Percentiles rank a stretch among this genome's conserved stretches.
Evolutionary conservation across 768 basidiomycete genomes (phyloP).

Genomic region (Solioccasus polychromus): DNA sequence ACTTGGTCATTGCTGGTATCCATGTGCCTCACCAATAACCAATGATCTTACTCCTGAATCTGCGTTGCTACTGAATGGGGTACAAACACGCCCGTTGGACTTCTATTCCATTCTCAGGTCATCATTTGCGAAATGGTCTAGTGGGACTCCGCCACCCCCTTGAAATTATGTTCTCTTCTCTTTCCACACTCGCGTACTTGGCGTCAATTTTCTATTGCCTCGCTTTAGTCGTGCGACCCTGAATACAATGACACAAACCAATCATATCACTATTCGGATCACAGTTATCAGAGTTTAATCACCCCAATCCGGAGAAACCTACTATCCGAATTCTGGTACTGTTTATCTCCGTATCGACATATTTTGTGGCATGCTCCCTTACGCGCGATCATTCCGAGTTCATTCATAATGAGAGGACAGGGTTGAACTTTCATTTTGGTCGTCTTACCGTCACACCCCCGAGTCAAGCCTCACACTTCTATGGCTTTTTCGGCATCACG

Average conservation of each 20-base stretch:
- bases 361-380: constrained; percentile 6
- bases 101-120: not conserved
- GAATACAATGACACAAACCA: constrained; percentile 3
- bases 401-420: constrained; percentile 14
- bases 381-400: constrained; percentile 26
- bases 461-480: constrained; percentile 1
- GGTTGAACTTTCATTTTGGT: constrained; percentile 13
- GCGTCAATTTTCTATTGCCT: not conserved
- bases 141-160: no score
- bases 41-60: no score
- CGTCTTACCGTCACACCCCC: constrained; percentile 8
- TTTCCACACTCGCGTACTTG: no score
- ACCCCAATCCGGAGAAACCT: constrained; percentile 7
- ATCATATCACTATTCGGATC: constrained; percentile 8
- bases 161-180: no score
- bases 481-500: constrained; percentile 4
- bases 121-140: no score
- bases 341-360: constrained; percentile 15
- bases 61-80: no score
- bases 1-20: no score
- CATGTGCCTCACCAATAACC: no score
- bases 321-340: not conserved
- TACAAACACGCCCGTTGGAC: not conserved
- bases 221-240: constrained; percentile 10
- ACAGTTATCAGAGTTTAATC: constrained; percentile 22